Evolutionary conservation across 768 basidiomycete species (phyloP).

Genomic region (Leccinum imitatum): DNA sequence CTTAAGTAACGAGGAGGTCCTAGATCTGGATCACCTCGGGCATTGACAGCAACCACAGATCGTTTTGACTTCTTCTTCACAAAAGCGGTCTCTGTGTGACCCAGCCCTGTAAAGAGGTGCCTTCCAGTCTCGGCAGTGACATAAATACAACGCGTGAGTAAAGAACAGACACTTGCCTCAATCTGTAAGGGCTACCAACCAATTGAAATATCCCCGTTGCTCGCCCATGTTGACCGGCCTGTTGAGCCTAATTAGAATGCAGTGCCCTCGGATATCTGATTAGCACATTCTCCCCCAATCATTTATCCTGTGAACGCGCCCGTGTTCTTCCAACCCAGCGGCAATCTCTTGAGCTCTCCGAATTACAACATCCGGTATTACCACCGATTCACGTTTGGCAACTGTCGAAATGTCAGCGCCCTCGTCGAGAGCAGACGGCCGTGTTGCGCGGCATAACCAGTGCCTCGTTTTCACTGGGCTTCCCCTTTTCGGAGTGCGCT

Average conservation of each 20-base stretch:
- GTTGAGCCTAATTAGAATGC: constrained; percentile 38
- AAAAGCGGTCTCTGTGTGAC: constrained; percentile 35
- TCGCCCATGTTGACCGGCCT: constrained; percentile 18
- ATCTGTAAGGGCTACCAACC: constrained; percentile 17
- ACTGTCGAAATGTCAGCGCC: constrained; percentile 4
- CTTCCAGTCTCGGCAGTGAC: constrained; percentile 38
- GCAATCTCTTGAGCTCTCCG: constrained; percentile 3
- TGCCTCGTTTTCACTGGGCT: constrained; percentile 2
- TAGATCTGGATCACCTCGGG: constrained; percentile 49
- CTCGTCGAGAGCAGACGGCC: not conserved
- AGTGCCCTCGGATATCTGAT: constrained; percentile 40
- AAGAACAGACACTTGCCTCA: constrained; percentile 27
- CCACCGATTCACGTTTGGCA: constrained; percentile 11
- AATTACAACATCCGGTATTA: constrained; percentile 12
- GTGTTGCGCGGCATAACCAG: constrained; percentile 7
- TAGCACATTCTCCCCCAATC: constrained; percentile 26
- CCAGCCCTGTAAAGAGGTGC: constrained; percentile 32
- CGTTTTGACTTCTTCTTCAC: constrained; percentile 31
- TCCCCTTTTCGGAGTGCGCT: constrained; percentile 8
- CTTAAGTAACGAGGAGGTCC: constrained; percentile 33
- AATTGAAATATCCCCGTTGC: constrained; percentile 22
- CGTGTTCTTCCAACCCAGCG: constrained; percentile 28
- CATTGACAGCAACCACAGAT: constrained; percentile 32
- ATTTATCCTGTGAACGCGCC: constrained; percentile 23
- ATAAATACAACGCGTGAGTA: constrained; percentile 38